Base-by-base conservation (phyloP, 768 basidiomycete species). In the Exidia glandulosa region DNA sequence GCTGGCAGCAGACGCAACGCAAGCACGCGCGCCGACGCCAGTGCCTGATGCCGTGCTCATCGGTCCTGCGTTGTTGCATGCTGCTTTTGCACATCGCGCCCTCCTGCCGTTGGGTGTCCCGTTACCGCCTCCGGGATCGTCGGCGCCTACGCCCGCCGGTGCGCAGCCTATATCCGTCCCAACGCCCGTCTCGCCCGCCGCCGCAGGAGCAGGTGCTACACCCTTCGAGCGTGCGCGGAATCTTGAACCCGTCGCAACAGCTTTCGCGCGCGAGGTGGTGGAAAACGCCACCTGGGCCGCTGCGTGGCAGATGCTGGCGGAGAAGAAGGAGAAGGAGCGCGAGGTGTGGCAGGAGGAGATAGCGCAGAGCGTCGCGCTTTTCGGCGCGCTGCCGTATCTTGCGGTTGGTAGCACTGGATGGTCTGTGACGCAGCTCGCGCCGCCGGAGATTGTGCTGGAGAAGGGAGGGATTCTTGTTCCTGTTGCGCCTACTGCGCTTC, bases 181-280 rank as follows among this genome's bases (percentile, higher is more conserved):
- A 1, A 93, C 90, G 0, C 90, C 90, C 1, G 88, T 92, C 2
- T 92, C 90, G 0, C 90, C 90, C 23, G 88, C 87, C 3, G 86
- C 87, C 1, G 75, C 76, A 0, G 72, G 88, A 32, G 85, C 85
- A 3, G 41, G 41, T 23, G 41, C 41, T 6, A 78, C 81, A 1
- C 74, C 82, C 1, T 80, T 81, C 3, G 88, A 88, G 67, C 83
- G 82, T 62, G 79, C 81, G 2, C 84, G 82, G 67, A 81, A 81
- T 1, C 72, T 91, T 27, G 88, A 90, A 67, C 80, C 82, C 0
- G 81, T 83, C 1, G 88, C 83, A 3, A 76, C 76, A 55, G 79
- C 81, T 45, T 69, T 90, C 30, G 83, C 84, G 3, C 74, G 71
- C 32, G 90, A 93, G 68, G 79, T 82, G 2, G 85, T 91, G 13